Percentiles rank a stretch among this genome's conserved stretches.
phyloP scores from a whole-genome alignment of 768 basidiomycete genomes.

The Trametes cingulata region DNA sequence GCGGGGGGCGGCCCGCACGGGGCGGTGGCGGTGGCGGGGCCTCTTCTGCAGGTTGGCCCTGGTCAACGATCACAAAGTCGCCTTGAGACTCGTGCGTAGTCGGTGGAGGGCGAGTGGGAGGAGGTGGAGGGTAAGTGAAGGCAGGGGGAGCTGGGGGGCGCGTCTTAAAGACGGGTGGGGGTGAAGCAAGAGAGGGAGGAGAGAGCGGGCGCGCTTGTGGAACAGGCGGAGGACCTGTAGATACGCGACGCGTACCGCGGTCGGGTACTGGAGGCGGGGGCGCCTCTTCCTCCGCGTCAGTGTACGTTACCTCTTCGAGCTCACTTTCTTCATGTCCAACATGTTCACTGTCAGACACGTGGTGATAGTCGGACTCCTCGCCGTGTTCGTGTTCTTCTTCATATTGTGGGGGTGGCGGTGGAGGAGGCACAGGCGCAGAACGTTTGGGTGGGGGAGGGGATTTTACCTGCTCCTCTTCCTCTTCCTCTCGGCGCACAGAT shows the following conservation, averaged over 20 bases:
- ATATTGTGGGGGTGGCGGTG: slow-evolving; percentile 22
- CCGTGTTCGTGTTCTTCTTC: slow-evolving; percentile 51
- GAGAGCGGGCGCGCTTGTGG: slow-evolving; percentile 14
- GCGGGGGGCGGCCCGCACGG: slow-evolving; percentile 31
- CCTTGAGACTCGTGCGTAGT: slow-evolving; percentile 23
- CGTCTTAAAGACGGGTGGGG: slow-evolving; percentile 25
- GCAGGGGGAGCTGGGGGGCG: slow-evolving; percentile 15
- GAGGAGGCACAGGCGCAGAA: slow-evolving; percentile 19
- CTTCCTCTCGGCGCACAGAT: slow-evolving; percentile 15
- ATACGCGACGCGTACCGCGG: slow-evolving; percentile 39
- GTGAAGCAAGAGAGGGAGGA: slow-evolving; percentile 28
- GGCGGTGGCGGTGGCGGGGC: slow-evolving; percentile 51
- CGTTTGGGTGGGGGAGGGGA: slow-evolving; percentile 23
- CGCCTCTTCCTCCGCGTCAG: slow-evolving; percentile 47
- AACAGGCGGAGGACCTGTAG: slow-evolving; percentile 20
- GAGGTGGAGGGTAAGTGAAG: slow-evolving; percentile 24
- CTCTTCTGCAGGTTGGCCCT: slow-evolving; percentile 32
- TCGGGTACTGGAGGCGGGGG: slow-evolving; percentile 56
- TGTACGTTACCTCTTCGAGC: slow-evolving; percentile 63
- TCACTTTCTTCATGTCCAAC: slow-evolving; percentile 76
- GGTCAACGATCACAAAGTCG: slow-evolving; percentile 38
- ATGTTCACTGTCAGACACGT: slow-evolving; percentile 54
- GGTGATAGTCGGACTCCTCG: slow-evolving; percentile 38
- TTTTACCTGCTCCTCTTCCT: slow-evolving; percentile 8
- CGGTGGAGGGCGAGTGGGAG: slow-evolving; percentile 30